phyloP scores from a whole-genome alignment of 2,329 filamentous ascomycete species.

The Sporothrix brasiliensis region DNA sequence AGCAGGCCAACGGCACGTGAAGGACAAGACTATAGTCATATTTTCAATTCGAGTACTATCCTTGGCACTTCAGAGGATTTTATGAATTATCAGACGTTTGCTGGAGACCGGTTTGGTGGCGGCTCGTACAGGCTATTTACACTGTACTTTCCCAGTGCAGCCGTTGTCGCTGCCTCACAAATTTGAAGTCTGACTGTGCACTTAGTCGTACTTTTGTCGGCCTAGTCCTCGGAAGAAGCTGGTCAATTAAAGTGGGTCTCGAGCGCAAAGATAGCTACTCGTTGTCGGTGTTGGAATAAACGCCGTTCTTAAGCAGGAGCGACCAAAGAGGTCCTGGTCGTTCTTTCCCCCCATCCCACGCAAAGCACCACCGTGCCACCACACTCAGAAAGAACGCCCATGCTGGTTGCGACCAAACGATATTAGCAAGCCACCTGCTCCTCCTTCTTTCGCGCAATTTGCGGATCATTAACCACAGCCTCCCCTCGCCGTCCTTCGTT shows the following conservation, averaged over 20 bases:
- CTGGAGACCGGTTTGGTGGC: neutral
- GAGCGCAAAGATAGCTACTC: neutral
- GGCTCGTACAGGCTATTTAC: neutral
- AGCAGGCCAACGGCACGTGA: neutral
- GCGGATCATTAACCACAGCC: neutral
- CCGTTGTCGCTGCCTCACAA: neutral
- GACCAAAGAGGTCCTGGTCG: neutral
- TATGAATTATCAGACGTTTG: neutral
- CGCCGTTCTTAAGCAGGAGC: conserved; percentile 14
- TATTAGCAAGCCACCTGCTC: neutral
- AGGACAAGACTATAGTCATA: neutral
- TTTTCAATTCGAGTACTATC: too few species aligned
- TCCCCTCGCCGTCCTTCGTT: conserved; percentile 14
- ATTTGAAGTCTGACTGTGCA: neutral
- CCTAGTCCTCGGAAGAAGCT: neutral
- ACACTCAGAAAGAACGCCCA: neutral
- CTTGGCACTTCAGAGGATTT: too few species aligned
- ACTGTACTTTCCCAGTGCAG: neutral
- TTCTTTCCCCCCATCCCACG: conserved; percentile 5
- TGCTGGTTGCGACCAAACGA: conserved; percentile 3
- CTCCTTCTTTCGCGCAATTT: neutral
- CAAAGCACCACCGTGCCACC: neutral
- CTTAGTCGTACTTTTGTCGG: neutral
- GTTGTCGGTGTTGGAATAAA: conserved; percentile 9
- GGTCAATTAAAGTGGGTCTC: neutral